Percentiles rank a stretch among this genome's conserved stretches.
phyloP scores from a whole-genome alignment of 2,329 filamentous ascomycete species.

The Aspergillus quadricinctus region DNA sequence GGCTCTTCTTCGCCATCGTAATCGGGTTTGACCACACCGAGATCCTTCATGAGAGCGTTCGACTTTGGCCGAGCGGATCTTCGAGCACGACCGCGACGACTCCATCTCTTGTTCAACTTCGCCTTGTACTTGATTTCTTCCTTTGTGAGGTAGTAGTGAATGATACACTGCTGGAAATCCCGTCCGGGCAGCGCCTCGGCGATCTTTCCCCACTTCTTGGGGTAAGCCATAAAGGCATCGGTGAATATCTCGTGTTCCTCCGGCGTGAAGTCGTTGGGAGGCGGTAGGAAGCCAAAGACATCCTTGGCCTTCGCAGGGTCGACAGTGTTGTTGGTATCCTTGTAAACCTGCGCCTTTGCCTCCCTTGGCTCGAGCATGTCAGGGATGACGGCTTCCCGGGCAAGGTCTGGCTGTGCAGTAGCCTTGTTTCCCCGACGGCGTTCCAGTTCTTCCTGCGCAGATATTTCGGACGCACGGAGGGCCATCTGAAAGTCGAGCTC shows the following conservation, averaged over 20 bases:
- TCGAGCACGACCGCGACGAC: constrained; percentile 37
- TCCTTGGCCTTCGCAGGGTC: constrained; percentile 36
- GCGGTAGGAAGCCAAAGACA: constrained; percentile 43
- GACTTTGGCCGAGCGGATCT: constrained; percentile 42
- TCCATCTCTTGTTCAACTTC: constrained; percentile 44
- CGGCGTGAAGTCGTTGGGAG: constrained; percentile 44
- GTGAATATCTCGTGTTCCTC: constrained; percentile 46
- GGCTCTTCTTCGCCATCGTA: constrained; percentile 43
- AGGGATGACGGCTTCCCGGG: constrained; percentile 45
- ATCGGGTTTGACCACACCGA: constrained; percentile 40
- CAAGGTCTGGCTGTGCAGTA: constrained; percentile 42
- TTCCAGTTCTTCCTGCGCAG: constrained; percentile 45
- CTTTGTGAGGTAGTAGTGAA: constrained; percentile 50
- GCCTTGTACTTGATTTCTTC: constrained; percentile 48
- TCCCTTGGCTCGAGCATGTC: constrained; percentile 44
- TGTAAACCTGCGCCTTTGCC: constrained; percentile 37
- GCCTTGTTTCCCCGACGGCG: constrained; percentile 41
- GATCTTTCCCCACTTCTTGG: constrained; percentile 51
- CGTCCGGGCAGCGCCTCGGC: constrained; percentile 44
- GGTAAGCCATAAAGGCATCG: constrained; percentile 44
- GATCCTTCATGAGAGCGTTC: constrained; percentile 46
- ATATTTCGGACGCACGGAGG: constrained; percentile 45
- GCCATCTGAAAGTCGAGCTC: constrained; percentile 48
- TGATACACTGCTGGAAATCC: constrained; percentile 46
- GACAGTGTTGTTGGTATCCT: constrained; percentile 45